Conservation (phyloP, 352 stramenopile genomes). For the Phytopythium chamaehyphon region DNA sequence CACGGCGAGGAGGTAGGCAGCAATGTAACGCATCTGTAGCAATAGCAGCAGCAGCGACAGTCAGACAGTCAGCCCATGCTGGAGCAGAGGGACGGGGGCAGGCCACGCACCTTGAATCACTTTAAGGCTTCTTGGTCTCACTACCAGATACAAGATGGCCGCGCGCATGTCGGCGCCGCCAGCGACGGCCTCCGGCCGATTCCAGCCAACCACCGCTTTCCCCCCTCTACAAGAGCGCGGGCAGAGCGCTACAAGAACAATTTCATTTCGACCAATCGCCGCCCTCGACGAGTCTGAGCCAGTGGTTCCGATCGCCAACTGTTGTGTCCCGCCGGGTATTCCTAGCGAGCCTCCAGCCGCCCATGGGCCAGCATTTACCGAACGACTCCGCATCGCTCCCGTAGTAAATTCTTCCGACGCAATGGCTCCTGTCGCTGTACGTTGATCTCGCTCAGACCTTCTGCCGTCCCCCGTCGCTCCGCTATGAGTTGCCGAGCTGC, state of each 20-base stretch:
- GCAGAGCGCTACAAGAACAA: conserved; percentile 21
- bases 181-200: conserved; percentile 14
- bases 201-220: conserved; percentile 40
- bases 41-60: not conserved
- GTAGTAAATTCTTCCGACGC: conserved; percentile 18
- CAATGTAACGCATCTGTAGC: conserved; percentile 97
- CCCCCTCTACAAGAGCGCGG: conserved; percentile 48
- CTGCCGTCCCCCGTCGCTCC: conserved; percentile 1
- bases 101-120: conserved; percentile 84
- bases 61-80: not conserved
- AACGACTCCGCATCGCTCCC: conserved; percentile 27
- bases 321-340: conserved; percentile 14
- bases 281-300: not conserved
- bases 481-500: conserved; percentile 85
- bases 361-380: conserved; percentile 31
- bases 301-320: conserved; percentile 10
- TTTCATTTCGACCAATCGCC: conserved; percentile 20
- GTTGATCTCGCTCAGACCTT: conserved; percentile 13
- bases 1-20: conserved; percentile 95
- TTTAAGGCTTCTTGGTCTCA: conserved; percentile 87
- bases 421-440: conserved; percentile 56
- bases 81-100: not conserved
- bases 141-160: conserved; percentile 89
- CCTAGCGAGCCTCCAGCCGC: no score
- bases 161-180: conserved; percentile 6